These are phyloP conservation scores for Colletotrichum tamarilloi DNA, from an alignment of 2,329 filamentous ascomycete species.

Conservation along the genomic window DNA sequence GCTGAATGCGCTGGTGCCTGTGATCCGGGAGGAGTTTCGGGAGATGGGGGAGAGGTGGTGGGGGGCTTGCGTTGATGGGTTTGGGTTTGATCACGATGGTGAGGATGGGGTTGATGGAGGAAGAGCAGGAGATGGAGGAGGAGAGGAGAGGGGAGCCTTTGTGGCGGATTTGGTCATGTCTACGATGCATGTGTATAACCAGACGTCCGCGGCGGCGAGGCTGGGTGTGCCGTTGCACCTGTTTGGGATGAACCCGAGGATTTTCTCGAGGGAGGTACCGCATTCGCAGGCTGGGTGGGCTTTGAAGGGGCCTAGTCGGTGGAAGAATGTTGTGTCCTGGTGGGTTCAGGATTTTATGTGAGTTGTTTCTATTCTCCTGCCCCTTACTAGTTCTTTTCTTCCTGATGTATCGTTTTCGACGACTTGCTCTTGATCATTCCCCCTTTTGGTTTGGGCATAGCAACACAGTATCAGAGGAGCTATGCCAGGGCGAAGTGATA, in stretches of 20 bases:
- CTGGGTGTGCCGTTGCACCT: constrained; percentile 71
- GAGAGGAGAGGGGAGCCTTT: constrained; percentile 23
- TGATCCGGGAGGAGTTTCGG: constrained; percentile 25
- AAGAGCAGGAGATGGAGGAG: not conserved
- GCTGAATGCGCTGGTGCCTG: constrained; percentile 31
- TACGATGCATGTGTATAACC: constrained; percentile 41
- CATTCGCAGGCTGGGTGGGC: constrained; percentile 30
- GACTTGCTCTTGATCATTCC: not conserved
- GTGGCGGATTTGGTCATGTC: constrained; percentile 42
- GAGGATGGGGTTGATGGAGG: not conserved
- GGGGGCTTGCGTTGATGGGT: constrained; percentile 36
- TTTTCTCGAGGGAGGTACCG: constrained; percentile 23
- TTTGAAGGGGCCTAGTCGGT: not conserved
- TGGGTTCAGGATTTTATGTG: constrained; percentile 29
- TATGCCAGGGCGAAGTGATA: not conserved
- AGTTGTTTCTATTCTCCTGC: too few species aligned
- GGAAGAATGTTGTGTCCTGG: constrained; percentile 17
- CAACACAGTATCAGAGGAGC: not conserved
- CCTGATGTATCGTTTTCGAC: not conserved
- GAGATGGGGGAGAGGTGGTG: constrained; percentile 39
- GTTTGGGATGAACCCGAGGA: constrained; percentile 69
- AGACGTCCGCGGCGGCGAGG: constrained; percentile 57
- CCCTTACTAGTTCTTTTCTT: not conserved
- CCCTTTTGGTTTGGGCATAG: not conserved
- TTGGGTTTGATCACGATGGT: not conserved